These are phyloP conservation scores for Podospora pseudocomata DNA, from an alignment of 495 filamentous ascomycete species.

Conservation along the genomic window DNA sequence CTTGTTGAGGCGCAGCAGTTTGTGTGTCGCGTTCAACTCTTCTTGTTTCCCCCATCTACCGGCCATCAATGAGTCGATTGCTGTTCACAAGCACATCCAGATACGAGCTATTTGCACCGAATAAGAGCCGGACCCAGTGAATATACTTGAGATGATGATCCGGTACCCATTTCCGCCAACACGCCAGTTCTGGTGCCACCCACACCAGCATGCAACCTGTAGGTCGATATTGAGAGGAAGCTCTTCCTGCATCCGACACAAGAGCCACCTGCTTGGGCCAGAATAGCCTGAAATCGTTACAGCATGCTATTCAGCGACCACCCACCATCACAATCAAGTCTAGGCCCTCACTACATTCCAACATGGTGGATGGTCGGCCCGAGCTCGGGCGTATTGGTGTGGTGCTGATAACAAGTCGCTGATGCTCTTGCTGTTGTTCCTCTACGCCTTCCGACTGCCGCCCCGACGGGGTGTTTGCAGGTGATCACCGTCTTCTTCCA, in stretches of 20 bases:
- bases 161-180: neutral
- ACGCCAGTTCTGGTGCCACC: neutral
- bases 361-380: neutral
- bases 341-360: neutral
- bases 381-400: neutral
- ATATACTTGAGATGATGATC: neutral
- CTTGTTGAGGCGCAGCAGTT: slow-evolving; percentile 19
- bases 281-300: slow-evolving; percentile 13
- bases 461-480: neutral
- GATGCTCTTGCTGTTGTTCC: neutral
- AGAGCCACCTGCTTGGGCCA: slow-evolving; percentile 8
- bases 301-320: neutral
- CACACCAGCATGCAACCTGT: neutral
- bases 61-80: slow-evolving; percentile 8
- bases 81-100: neutral
- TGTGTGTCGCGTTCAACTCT: neutral
- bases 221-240: neutral
- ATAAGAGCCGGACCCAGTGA: neutral
- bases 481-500: neutral
- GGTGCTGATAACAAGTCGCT: neutral
- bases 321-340: slow-evolving; percentile 4
- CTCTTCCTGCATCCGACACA: neutral
- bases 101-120: neutral
- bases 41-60: neutral
- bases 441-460: neutral